phyloP scores from a whole-genome alignment of 352 stramenopile species.

The Blastocystis sp. region DNA sequence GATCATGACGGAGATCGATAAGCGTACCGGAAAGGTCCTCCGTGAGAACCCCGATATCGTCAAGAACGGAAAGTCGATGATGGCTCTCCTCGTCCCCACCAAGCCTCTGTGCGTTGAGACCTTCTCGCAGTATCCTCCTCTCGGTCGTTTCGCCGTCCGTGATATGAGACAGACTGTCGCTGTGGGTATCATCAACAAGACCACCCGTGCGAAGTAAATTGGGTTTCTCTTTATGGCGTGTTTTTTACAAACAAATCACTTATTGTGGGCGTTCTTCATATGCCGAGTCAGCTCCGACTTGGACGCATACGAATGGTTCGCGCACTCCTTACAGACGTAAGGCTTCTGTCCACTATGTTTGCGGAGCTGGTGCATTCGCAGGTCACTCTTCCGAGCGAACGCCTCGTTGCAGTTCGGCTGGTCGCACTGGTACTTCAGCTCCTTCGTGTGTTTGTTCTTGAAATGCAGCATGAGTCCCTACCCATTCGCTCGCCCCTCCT shows the following conservation, averaged over 20 bases:
- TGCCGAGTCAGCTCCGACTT: constrained; percentile 24
- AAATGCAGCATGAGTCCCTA: constrained; percentile 18
- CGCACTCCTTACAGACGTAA: not conserved
- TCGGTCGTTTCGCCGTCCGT: constrained; percentile 87
- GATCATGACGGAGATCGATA: constrained; percentile 90
- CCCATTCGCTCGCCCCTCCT: not conserved
- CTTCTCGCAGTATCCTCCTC: constrained; percentile 86
- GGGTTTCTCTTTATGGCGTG: not conserved
- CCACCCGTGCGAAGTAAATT: constrained; percentile 40
- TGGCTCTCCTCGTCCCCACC: constrained; percentile 81
- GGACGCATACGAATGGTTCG: not conserved
- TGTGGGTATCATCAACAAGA: constrained; percentile 86
- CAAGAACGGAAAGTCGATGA: constrained; percentile 85
- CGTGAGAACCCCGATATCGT: constrained; percentile 78
- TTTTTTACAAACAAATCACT: constrained; percentile 4
- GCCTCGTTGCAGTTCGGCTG: not conserved
- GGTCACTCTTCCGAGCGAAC: not conserved
- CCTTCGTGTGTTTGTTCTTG: constrained; percentile 35
- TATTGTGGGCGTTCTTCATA: not conserved
- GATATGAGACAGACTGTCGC: constrained; percentile 90
- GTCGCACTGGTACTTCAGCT: not conserved
- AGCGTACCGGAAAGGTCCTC: constrained; percentile 84
- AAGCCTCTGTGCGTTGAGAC: constrained; percentile 86
- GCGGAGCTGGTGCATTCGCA: not conserved
- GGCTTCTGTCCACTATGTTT: not conserved